Evolutionary conservation across 768 basidiomycete species (phyloP).

Genomic region (Mycena latifolia): DNA sequence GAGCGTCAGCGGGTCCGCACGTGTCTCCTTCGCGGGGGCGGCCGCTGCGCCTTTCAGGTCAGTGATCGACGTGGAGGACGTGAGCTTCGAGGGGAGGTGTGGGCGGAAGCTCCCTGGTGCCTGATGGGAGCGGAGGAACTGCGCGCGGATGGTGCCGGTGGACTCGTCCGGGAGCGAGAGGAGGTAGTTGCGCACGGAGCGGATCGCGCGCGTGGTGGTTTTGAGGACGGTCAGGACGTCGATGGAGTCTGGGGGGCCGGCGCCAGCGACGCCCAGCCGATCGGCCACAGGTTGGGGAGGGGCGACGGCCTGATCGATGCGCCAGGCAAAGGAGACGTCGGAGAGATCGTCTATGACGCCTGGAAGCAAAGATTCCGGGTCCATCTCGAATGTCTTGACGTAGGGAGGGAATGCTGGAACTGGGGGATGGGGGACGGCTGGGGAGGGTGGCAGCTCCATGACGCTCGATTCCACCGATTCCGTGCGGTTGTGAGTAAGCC

Average conservation of each 20-base stretch:
- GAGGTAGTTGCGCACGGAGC: slow-evolving; percentile 87
- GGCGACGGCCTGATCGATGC: slow-evolving; percentile 48
- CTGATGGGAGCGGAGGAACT: slow-evolving; percentile 68
- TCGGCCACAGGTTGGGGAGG: slow-evolving; percentile 27
- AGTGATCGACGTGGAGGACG: slow-evolving; percentile 34
- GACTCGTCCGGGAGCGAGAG: slow-evolving; percentile 85
- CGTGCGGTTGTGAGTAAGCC: slow-evolving; percentile 58
- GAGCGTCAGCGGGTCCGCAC: slow-evolving; percentile 71
- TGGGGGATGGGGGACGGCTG: slow-evolving; percentile 61
- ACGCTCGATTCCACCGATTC: slow-evolving; percentile 51
- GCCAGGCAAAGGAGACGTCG: slow-evolving; percentile 74
- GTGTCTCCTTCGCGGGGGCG: slow-evolving; percentile 30
- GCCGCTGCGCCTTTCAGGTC: slow-evolving; percentile 27
- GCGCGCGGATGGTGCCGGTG: slow-evolving; percentile 63
- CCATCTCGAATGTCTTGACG: slow-evolving; percentile 76
- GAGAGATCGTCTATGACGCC: slow-evolving; percentile 82
- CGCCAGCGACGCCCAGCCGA: slow-evolving; percentile 37
- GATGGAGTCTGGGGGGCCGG: slow-evolving; percentile 33
- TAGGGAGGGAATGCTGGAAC: slow-evolving; percentile 63
- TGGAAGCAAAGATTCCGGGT: slow-evolving; percentile 83
- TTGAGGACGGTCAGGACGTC: slow-evolving; percentile 82
- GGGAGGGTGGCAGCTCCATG: slow-evolving; percentile 79
- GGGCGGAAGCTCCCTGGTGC: slow-evolving; percentile 54
- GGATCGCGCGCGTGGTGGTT: slow-evolving; percentile 83
- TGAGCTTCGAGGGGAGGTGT: slow-evolving; percentile 47